Percentiles rank a stretch among this genome's conserved stretches.
These are phyloP conservation scores for Heliamphora pulchella DNA, from an alignment of 179 eudicot genomes.

Conservation along the genomic window DNA sequence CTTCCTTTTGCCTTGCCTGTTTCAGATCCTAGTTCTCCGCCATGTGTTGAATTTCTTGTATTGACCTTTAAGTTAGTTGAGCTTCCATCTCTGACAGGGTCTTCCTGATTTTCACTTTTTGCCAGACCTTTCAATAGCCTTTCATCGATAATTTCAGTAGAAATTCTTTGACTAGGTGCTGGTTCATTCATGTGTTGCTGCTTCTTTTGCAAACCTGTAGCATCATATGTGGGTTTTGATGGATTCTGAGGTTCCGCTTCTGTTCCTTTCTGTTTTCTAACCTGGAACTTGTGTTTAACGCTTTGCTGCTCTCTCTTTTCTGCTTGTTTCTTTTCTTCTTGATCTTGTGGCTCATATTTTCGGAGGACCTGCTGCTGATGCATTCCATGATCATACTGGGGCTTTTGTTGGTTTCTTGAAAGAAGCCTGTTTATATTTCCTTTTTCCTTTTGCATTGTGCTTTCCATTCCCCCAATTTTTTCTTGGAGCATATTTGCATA, in stretches of 20 bases:
- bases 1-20: constrained; percentile 16
- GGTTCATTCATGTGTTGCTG: constrained; percentile 21
- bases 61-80: constrained; percentile 15
- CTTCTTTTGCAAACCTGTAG: constrained; percentile 23
- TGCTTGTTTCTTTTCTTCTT: constrained; percentile 32
- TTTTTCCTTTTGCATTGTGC: constrained; percentile 22
- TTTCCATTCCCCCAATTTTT: constrained; percentile 18
- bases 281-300: constrained; percentile 21
- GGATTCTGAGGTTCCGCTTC: constrained; percentile 18
- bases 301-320: constrained; percentile 27
- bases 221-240: constrained; percentile 20
- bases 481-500: constrained; percentile 20
- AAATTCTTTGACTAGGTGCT: constrained; percentile 16
- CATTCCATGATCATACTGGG: constrained; percentile 17
- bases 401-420: constrained; percentile 24
- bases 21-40: constrained; percentile 21
- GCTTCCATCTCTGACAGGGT: constrained; percentile 6
- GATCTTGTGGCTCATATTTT: constrained; percentile 29
- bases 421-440: constrained; percentile 20
- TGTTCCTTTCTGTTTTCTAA: constrained; percentile 21
- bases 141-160: constrained; percentile 12
- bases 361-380: constrained; percentile 20
- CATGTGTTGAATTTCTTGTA: constrained; percentile 13
- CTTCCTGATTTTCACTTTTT: constrained; percentile 21
- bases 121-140: constrained; percentile 21